Evolutionary conservation across 2,329 filamentous ascomycete genomes (phyloP).

Genomic region (Rhynchosporium secalis): DNA sequence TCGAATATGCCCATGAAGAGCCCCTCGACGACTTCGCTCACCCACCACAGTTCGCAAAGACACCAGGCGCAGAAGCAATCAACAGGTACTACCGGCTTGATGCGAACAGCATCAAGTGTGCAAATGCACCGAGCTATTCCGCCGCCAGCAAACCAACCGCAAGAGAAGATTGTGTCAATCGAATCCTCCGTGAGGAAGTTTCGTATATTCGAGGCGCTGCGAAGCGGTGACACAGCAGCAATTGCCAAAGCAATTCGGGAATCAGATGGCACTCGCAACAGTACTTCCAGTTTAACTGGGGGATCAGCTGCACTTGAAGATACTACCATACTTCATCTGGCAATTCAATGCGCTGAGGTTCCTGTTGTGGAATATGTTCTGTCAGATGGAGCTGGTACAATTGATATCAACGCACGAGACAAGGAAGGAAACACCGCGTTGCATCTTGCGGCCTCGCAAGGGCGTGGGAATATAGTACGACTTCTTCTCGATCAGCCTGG

Average conservation of each 20-base stretch:
- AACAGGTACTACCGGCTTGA: slow-evolving; percentile 35
- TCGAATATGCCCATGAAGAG: slow-evolving; percentile 32
- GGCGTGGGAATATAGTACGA: slow-evolving; percentile 76
- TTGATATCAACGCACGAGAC: slow-evolving; percentile 88
- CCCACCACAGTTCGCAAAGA: slow-evolving; percentile 29
- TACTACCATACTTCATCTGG: slow-evolving; percentile 87
- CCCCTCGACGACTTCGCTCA: slow-evolving; percentile 31
- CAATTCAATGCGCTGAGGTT: slow-evolving; percentile 91
- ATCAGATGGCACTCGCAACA: slow-evolving; percentile 46
- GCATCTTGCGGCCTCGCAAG: slow-evolving; percentile 82
- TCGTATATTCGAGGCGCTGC: slow-evolving; percentile 86
- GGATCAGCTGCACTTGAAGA: slow-evolving; percentile 61
- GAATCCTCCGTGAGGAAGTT: slow-evolving; percentile 96
- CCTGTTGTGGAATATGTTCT: slow-evolving; percentile 94
- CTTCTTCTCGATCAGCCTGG: slow-evolving; percentile 78
- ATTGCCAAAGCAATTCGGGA: slow-evolving; percentile 85
- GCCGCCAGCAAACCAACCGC: slow-evolving; percentile 21
- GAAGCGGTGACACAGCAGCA: slow-evolving; percentile 84
- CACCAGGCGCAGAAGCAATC: slow-evolving; percentile 35
- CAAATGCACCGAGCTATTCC: slow-evolving; percentile 22
- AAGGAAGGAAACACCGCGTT: slow-evolving; percentile 93
- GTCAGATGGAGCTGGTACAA: slow-evolving; percentile 63
- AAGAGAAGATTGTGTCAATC: slow-evolving; percentile 54
- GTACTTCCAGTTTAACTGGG: slow-evolving; percentile 43
- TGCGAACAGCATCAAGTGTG: slow-evolving; percentile 35